These are phyloP conservation scores for Bremia lactucae DNA, from an alignment of 352 stramenopile genomes.

Conservation along the genomic window DNA sequence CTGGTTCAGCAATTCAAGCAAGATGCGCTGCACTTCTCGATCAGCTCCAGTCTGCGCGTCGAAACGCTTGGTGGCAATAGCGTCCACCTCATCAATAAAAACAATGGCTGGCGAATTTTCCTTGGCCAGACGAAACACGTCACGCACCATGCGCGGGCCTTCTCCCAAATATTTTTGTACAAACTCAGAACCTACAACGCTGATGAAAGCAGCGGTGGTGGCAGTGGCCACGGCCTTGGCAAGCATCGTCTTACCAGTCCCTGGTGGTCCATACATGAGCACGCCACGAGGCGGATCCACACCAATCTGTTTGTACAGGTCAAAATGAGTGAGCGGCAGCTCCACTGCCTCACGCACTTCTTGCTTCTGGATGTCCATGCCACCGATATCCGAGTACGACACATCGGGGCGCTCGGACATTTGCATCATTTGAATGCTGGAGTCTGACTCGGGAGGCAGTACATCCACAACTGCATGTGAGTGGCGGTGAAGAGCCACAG, in stretches of 20 bases:
- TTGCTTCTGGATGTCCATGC: constrained; percentile 99
- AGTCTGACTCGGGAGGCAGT: constrained; percentile 97
- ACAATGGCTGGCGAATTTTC: constrained; percentile 99
- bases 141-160: constrained; percentile 99
- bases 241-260: constrained; percentile 98
- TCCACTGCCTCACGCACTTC: constrained; percentile 98
- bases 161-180: constrained; percentile 99
- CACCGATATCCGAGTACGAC: constrained; percentile 93
- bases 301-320: constrained; percentile 99
- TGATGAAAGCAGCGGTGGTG: constrained; percentile 98
- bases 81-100: constrained; percentile 99
- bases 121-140: constrained; percentile 99
- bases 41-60: constrained; percentile 97
- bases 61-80: constrained; percentile 99
- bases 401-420: constrained; percentile 99
- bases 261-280: constrained; percentile 93
- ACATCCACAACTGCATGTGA: constrained; percentile 98
- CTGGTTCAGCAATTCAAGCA: constrained; percentile 99
- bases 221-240: constrained; percentile 99
- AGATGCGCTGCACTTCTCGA: constrained; percentile 95
- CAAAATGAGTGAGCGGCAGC: constrained; percentile 97
- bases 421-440: constrained; percentile 97
- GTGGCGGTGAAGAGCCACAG: constrained; percentile 96
- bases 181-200: constrained; percentile 96
- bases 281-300: constrained; percentile 98